Base-by-base conservation (phyloP, 2,329 filamentous ascomycete genomes). In the Zymoseptoria pseudotritici region DNA sequence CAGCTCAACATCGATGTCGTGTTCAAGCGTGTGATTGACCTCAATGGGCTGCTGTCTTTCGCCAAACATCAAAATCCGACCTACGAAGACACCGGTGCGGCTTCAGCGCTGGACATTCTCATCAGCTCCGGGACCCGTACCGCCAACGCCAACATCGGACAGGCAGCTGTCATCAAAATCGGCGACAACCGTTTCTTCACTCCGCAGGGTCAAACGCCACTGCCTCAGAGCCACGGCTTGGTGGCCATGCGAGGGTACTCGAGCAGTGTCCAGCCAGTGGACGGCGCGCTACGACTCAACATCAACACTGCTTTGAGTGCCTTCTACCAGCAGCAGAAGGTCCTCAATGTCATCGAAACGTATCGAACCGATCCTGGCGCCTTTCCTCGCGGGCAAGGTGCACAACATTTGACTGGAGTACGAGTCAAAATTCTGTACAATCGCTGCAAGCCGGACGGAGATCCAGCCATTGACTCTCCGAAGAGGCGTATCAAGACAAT, bases 101-200 rank as follows among this genome's bases (percentile, higher is more conserved):
- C 54, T 13, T 61, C 59, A 9, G 61, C 62, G 8, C 31, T 66
- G 42, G 65, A 66, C 55, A 59, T 64, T 26, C 29, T 62, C 53
- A 58, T 64, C 49, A 9, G 59, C 29, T 5, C 49, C 36, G n/a
- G 52, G 2, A 13, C 26, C 13, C 29, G 55, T 49, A 31, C 50
- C 55, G 22, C 42, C 46, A 21, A 22, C 21, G 22, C 29, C 55
- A 24, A 29, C 22, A 51, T 55, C 21, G 17, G 58, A 11, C 31
- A 36, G 13, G 31, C 31, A 36, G 31, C 36, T 11, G 31, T 26
- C 29, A 49, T 65, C 46, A 31, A 58, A 20, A 26, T 50, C 29
- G 60, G 63, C 8, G 68, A 68, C 56, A 66, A 66, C 19, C 46
- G 53, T 3, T 66, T 63, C 62, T 70, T 64, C 53, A 31, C 63